Conservation (phyloP, 805 yeast genomes). For the Sungouiella thailandica region DNA sequence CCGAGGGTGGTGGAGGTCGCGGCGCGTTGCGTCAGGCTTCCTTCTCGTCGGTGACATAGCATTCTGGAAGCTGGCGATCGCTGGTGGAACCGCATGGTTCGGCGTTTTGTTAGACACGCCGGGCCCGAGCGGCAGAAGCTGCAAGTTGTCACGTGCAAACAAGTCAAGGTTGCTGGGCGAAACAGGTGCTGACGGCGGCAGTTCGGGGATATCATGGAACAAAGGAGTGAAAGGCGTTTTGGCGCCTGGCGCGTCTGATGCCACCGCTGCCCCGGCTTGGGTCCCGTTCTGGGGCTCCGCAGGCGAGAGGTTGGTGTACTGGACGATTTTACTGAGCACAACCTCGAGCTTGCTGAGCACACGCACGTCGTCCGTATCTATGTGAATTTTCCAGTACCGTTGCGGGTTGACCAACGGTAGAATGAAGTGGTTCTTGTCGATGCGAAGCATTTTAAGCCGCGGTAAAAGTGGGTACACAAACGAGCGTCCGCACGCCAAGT, state of each 20-base stretch:
- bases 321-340: constrained; percentile 38
- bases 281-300: neutral
- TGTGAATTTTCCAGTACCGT: constrained; percentile 60
- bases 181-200: constrained; percentile 41
- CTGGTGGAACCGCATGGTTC: constrained; percentile 21
- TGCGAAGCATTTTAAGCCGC: constrained; percentile 51
- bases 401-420: constrained; percentile 70
- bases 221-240: constrained; percentile 7
- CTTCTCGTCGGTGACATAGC: neutral
- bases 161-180: constrained; percentile 24
- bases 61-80: constrained; percentile 27
- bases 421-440: constrained; percentile 44
- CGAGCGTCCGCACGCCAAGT: constrained; percentile 59
- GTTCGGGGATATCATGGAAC: constrained; percentile 33
- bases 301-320: constrained; percentile 36
- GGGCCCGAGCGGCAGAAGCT: constrained; percentile 1
- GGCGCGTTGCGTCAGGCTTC: constrained; percentile 1
- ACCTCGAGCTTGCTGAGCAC: constrained; percentile 24
- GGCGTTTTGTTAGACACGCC: constrained; percentile 14
- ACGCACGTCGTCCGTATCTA: constrained; percentile 27
- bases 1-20: neutral
- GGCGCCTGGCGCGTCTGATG: neutral
- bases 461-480: constrained; percentile 74
- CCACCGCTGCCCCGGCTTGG: neutral
- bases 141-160: constrained; percentile 1